Evolutionary conservation across 441 rosid genomes (phyloP).

Genomic region (Corymbia calophylla): DNA sequence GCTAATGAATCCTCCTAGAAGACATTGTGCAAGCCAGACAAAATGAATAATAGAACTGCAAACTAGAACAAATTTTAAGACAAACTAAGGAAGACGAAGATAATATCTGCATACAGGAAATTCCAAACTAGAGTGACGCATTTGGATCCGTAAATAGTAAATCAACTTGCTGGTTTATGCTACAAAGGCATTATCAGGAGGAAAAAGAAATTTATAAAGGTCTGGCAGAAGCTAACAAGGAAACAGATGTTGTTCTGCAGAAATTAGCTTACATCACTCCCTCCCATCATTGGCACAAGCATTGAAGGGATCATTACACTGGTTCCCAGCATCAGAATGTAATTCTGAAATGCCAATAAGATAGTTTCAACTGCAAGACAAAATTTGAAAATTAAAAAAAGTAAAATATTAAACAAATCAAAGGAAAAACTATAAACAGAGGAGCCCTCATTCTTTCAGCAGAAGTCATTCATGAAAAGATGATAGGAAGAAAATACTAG

Average conservation of each 20-base stretch:
- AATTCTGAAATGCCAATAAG: conserved; percentile 62
- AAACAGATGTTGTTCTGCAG: background rate
- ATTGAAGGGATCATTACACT: conserved; percentile 62
- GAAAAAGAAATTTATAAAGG: background rate
- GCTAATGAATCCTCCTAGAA: background rate
- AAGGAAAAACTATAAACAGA: background rate
- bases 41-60: background rate
- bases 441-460: background rate
- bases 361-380: conserved; percentile 61
- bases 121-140: background rate
- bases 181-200: background rate
- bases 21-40: background rate
- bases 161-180: background rate
- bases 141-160: background rate
- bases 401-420: background rate
- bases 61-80: background rate
- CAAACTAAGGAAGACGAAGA: background rate
- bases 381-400: background rate
- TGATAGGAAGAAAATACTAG: background rate
- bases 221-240: background rate
- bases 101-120: background rate
- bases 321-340: conserved; percentile 64
- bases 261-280: conserved; percentile 40
- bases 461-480: background rate
- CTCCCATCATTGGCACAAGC: conserved; percentile 70